Evolutionary conservation across 2,329 filamentous ascomycete genomes (phyloP).

Genomic region (Xylariaceae sp.): DNA sequence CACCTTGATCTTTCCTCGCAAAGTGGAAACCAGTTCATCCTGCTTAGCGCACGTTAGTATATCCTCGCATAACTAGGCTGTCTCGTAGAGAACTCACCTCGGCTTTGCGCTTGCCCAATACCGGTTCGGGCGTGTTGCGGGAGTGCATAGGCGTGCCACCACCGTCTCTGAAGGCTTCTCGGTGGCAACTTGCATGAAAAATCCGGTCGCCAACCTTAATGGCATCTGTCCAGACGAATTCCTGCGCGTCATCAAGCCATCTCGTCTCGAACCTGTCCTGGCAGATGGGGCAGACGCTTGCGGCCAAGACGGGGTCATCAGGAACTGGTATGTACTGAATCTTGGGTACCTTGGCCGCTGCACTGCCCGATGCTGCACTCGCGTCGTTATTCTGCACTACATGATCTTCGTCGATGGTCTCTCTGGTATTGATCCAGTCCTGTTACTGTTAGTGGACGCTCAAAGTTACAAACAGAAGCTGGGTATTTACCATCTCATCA

Average conservation of each 20-base stretch:
- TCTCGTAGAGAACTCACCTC: conserved; percentile 49
- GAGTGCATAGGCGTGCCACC: conserved; percentile 39
- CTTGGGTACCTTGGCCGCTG: conserved; percentile 47
- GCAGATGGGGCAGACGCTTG: conserved; percentile 85
- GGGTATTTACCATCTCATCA: conserved; percentile 68
- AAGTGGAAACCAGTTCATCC: conserved; percentile 30
- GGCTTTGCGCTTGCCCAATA: conserved; percentile 73
- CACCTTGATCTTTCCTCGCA: conserved; percentile 30
- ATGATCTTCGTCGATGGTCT: conserved; percentile 68
- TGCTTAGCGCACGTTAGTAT: conserved; percentile 29
- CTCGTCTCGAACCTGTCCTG: conserved; percentile 92
- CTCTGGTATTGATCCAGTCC: conserved; percentile 88
- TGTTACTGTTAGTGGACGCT: conserved; percentile 37
- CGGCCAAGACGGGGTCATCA: conserved; percentile 70
- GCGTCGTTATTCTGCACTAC: conserved; percentile 35
- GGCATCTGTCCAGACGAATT: conserved; percentile 96
- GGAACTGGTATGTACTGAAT: conserved; percentile 80
- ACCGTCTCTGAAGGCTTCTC: conserved; percentile 71
- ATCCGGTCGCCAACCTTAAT: conserved; percentile 73
- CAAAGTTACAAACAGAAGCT: conserved; percentile 1
- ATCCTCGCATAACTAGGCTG: background rate
- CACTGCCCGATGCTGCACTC: conserved; percentile 38
- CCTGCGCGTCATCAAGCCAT: conserved; percentile 89
- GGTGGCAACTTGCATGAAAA: conserved; percentile 87
- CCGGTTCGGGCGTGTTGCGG: conserved; percentile 59